Evolutionary conservation across 371 early-diverging fungal genomes (phyloP).

Genomic region (Coemansia sp.): DNA sequence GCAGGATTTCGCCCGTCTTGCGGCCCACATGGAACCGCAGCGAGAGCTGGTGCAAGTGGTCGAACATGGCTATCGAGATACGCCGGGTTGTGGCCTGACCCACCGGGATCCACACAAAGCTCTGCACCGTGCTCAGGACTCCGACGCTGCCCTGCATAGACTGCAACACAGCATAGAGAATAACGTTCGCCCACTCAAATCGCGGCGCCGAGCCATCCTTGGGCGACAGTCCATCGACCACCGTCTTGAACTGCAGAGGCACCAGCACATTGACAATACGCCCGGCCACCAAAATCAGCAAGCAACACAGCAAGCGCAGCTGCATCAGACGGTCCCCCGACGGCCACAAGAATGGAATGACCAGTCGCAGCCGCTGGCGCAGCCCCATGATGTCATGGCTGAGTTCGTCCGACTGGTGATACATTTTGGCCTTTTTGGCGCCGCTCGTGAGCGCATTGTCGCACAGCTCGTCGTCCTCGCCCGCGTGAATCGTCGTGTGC

Average conservation of each 20-base stretch:
- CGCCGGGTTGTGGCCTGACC: constrained; percentile 87
- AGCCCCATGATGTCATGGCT: constrained; percentile 45
- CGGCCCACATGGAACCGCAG: constrained; percentile 88
- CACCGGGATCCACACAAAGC: constrained; percentile 86
- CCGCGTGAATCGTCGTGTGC: not conserved
- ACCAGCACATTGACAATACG: constrained; percentile 78
- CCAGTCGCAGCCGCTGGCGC: constrained; percentile 57
- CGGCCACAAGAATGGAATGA: constrained; percentile 90
- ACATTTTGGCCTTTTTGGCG: constrained; percentile 45
- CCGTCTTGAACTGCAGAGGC: constrained; percentile 74
- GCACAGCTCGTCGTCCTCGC: not conserved
- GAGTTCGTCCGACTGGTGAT: constrained; percentile 51
- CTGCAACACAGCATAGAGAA: constrained; percentile 67
- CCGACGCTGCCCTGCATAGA: constrained; percentile 83
- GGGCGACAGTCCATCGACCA: constrained; percentile 67
- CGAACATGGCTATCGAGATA: constrained; percentile 81
- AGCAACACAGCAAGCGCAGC: constrained; percentile 66
- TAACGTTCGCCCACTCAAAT: constrained; percentile 60
- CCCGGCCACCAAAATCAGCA: constrained; percentile 67
- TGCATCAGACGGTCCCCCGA: constrained; percentile 64
- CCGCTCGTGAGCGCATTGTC: constrained; percentile 43
- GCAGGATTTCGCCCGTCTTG: constrained; percentile 91
- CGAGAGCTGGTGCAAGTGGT: constrained; percentile 81
- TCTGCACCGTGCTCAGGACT: constrained; percentile 74
- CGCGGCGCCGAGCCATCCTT: constrained; percentile 51